Base-by-base conservation (phyloP, 2,329 filamentous ascomycete species). In the Alternaria angustiovoidea region DNA sequence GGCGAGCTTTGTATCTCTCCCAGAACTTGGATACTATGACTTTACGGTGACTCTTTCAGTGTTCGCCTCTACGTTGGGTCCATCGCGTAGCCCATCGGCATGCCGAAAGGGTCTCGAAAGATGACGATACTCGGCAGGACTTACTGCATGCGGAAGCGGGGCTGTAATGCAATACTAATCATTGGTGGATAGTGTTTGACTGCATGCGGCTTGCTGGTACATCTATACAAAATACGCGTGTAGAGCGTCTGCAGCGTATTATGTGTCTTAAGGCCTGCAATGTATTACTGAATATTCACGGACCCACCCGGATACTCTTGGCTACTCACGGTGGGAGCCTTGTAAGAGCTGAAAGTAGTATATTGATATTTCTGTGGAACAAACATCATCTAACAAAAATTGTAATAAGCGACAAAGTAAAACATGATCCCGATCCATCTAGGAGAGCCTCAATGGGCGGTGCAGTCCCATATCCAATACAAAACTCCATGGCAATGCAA, bases 371-470 rank as follows among this genome's bases (percentile, higher is more conserved):
- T 22, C 38, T 22, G 38, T 41, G 12, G 11, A 41, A 22, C 12
- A 42, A 24, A 14, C 12, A 42, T 12, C 39, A 12, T 42, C 39
- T 24, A 24, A 5, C 20, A 22, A 20, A 41, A 34, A 11, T 16
- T 34, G 30, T 18, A 38, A 32, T 28, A 20, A 20, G n/a, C 32
- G 24, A 43, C 36, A 42, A 39, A 20, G 24, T 16, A 56, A 48
- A n/a, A n/a, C 42, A 12, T 18, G 20, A 26, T 49, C 7, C 34
- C 51, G 36, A 51, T 49, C 28, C 24, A 49, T n/a, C 36, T 20
- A 24, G 38, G 12, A 54, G 12, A 62, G 56, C 60, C 60, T 62
- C 60, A 56, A 44, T 54, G 56, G 60, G 60, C 59, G 51, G 48
- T 54, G 43, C 43, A 48, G 39, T 32, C 39, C 38, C 46, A 57